Conservation (phyloP, 2,329 filamentous ascomycete species). For the Trichoderma asperellum region DNA sequence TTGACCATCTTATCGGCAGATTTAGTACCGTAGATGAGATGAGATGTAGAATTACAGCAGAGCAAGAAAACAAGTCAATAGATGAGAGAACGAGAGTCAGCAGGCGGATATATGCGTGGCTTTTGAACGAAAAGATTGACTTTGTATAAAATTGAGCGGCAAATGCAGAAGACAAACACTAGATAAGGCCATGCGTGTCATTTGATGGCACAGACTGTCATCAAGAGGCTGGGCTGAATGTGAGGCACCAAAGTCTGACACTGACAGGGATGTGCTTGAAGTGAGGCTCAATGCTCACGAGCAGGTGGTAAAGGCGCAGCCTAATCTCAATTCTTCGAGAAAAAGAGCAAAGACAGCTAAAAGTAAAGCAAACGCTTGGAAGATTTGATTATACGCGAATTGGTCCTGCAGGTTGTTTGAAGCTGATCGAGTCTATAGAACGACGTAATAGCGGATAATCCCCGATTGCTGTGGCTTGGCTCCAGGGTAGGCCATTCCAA, state of each 20-base stretch:
- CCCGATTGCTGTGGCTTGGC: neutral
- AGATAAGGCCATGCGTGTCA: neutral
- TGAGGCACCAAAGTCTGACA: conserved; percentile 2
- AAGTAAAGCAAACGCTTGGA: neutral
- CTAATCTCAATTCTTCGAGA: neutral
- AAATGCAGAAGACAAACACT: neutral
- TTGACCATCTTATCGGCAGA: conserved; percentile 6
- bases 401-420: neutral
- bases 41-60: neutral
- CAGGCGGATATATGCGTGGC: neutral
- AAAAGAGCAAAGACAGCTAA: neutral
- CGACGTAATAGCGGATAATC: neutral
- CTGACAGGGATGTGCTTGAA: neutral
- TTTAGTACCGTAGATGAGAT: neutral
- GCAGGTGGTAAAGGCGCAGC: neutral
- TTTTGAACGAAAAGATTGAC: neutral
- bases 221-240: neutral
- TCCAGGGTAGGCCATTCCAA: conserved; percentile 7
- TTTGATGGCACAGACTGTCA: neutral
- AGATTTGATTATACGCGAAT: neutral
- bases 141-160: neutral
- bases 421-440: neutral
- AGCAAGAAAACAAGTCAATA: neutral
- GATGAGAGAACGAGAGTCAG: neutral
- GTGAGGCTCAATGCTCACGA: conserved; percentile 2